Percentiles rank a stretch among this genome's conserved stretches.
These are phyloP conservation scores for Parietichytrium sp. DNA, from an alignment of 108 stramenopile genomes.

Conservation along the genomic window DNA sequence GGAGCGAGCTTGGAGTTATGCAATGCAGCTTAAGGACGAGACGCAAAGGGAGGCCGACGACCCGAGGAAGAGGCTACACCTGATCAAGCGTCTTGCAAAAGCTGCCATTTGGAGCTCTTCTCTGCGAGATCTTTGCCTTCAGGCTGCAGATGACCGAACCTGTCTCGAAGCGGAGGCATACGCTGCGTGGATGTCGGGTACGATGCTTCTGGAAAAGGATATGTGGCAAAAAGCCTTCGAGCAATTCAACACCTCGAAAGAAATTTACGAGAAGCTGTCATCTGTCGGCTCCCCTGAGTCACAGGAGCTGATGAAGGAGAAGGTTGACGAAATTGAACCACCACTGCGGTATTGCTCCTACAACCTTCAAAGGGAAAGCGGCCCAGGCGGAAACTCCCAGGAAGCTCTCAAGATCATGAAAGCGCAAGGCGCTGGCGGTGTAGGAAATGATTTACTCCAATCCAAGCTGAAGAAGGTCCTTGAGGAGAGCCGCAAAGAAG, in stretches of 20 bases:
- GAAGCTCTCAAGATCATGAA: not conserved
- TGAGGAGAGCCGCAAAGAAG: not conserved
- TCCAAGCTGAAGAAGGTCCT: conserved; percentile 21
- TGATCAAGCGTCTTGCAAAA: conserved; percentile 25
- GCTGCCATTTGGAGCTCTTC: not conserved
- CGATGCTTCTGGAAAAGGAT: conserved; percentile 3
- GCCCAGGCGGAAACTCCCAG: conserved; percentile 11
- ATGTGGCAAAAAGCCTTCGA: conserved; percentile 9
- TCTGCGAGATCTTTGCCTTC: not conserved
- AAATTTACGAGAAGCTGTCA: not conserved
- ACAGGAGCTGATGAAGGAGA: conserved; percentile 25
- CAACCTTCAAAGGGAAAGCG: not conserved
- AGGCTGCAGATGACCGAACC: conserved; percentile 25
- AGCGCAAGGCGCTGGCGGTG: not conserved
- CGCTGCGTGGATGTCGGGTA: conserved; percentile 30
- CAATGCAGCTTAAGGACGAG: conserved; percentile 41
- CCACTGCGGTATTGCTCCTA: conserved; percentile 27
- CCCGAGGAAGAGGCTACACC: not conserved
- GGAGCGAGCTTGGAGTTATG: conserved; percentile 35
- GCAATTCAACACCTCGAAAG: not conserved
- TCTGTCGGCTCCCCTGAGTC: not conserved
- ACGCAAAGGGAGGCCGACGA: not conserved
- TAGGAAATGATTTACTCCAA: conserved; percentile 15
- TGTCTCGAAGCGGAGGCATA: conserved; percentile 39
- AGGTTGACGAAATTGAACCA: conserved; percentile 4